These are phyloP conservation scores for Fusarium multiceps DNA, from an alignment of 2,329 filamentous ascomycete genomes.

Conservation along the genomic window DNA sequence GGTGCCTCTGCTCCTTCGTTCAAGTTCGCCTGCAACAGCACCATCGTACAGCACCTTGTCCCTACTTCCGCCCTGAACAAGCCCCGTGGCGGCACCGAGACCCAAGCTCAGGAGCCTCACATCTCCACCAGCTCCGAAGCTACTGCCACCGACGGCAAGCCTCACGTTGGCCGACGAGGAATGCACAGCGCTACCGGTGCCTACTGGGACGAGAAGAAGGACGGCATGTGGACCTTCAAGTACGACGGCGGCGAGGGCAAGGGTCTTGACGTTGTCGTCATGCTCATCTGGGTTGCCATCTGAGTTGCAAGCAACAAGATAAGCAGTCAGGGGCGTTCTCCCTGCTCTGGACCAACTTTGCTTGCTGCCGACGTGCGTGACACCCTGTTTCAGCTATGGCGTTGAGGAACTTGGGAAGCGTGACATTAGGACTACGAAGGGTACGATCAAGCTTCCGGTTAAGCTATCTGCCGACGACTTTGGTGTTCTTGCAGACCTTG, in stretches of 20 bases:
- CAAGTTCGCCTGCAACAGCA: constrained; percentile 98
- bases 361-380: constrained; percentile 33
- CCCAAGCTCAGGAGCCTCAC: constrained; percentile 61
- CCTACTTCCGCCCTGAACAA: constrained; percentile 74
- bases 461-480: constrained; percentile 37
- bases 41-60: constrained; percentile 93
- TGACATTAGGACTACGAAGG: constrained; percentile 43
- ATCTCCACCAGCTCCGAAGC: constrained; percentile 66
- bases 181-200: constrained; percentile 90
- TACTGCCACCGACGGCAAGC: constrained; percentile 71
- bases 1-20: constrained; percentile 71
- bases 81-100: constrained; percentile 62
- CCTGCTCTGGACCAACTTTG: constrained; percentile 20
- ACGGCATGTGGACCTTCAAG: constrained; percentile 91
- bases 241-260: constrained; percentile 76
- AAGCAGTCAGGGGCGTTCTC: constrained; percentile 11
- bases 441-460: constrained; percentile 40
- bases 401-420: constrained; percentile 46
- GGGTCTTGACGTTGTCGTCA: constrained; percentile 76
- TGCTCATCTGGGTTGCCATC: constrained; percentile 82
- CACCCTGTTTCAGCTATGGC: constrained; percentile 44
- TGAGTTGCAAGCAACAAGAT: constrained; percentile 48
- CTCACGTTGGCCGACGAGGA: constrained; percentile 84
- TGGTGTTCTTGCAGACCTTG: constrained; percentile 44
- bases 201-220: constrained; percentile 91